Evolutionary conservation across 148 eudicot genomes (phyloP).

Genomic region (Rheum nobile): DNA sequence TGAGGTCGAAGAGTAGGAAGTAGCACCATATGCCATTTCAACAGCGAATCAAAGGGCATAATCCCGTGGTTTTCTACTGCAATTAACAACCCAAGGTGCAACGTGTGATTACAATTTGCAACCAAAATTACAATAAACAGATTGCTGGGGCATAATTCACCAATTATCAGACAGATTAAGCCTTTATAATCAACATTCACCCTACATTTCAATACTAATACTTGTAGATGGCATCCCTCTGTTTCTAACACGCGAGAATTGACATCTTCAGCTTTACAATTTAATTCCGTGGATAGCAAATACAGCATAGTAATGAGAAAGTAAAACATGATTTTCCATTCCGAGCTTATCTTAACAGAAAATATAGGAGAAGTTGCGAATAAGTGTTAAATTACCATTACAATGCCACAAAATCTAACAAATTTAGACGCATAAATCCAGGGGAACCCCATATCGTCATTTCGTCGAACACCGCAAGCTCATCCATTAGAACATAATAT

Average conservation of each 20-base stretch:
- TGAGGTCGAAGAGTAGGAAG: constrained; percentile 23
- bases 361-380: neutral
- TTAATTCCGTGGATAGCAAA: neutral
- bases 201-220: neutral
- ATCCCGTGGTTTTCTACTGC: neutral
- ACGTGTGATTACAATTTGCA: neutral
- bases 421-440: neutral
- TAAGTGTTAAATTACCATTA: neutral
- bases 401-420: neutral
- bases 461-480: neutral
- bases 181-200: neutral
- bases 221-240: neutral
- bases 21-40: neutral
- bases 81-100: neutral
- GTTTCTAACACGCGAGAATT: neutral
- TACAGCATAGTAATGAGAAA: neutral
- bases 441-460: neutral
- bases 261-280: neutral
- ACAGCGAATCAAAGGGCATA: neutral
- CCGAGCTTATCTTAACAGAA: neutral
- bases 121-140: neutral
- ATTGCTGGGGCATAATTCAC: neutral
- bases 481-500: neutral
- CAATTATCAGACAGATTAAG: neutral
- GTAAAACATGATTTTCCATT: too few species aligned